A percentile compares a stretch with the other conserved stretches of the same genome.
Conservation (phyloP, 2,329 filamentous ascomycete species). For the Ceratocystis huliohia region DNA sequence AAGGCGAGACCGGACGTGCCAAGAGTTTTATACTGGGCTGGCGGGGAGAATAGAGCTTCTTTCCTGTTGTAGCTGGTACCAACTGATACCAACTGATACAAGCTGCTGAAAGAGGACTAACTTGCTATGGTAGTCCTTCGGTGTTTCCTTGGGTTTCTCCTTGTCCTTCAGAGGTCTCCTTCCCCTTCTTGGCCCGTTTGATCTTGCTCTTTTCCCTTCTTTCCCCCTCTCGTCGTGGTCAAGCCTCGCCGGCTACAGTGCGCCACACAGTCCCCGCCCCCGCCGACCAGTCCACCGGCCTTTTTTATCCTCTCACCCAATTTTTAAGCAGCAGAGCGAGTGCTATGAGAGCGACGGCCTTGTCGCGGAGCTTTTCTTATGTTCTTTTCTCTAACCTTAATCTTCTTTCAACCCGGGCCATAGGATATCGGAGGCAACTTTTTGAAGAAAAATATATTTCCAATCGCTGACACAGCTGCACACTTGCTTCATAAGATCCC, state of each 20-base stretch:
- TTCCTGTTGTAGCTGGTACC: not conserved
- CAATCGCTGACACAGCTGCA: too few relatives aligned
- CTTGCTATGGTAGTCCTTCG: too few relatives aligned
- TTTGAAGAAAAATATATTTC: too few relatives aligned
- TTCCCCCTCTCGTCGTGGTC: not conserved
- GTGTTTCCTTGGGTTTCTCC: not conserved
- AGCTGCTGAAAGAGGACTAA: not conserved
- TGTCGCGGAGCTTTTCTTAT: not conserved
- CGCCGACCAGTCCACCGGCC: not conserved
- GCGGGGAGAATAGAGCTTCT: constrained; percentile 20
- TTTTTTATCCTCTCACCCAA: not conserved
- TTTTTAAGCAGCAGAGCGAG: not conserved
- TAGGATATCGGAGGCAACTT: too few relatives aligned
- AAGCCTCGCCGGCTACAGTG: not conserved
- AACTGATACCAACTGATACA: not conserved
- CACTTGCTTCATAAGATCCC: too few relatives aligned
- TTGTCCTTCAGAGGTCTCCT: not conserved
- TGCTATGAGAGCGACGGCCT: too few relatives aligned
- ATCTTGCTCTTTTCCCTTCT: not conserved
- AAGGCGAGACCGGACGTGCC: constrained; percentile 20
- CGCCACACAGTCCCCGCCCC: constrained; percentile 1
- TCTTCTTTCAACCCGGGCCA: not conserved
- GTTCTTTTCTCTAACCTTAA: not conserved
- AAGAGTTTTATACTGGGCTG: constrained; percentile 20
- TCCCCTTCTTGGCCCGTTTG: not conserved